Evolutionary conservation across 331 rosid species (phyloP), one percentile per base, ranked within the genome.

Genomic region (Telfairia occidentalis): DNA sequence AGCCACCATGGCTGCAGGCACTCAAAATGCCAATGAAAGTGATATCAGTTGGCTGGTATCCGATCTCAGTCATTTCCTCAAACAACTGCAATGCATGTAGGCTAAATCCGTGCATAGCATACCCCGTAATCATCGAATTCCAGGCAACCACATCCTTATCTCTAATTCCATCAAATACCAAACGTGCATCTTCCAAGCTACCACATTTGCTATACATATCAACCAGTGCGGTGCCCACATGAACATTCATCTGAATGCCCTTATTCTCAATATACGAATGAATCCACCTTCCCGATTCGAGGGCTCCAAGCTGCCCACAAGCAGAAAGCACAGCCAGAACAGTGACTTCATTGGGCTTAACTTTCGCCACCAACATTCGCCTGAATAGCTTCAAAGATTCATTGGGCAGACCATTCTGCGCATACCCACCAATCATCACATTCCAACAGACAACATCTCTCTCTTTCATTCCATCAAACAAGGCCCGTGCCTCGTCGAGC

Each of bases 141-240:
- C 97, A 91, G 63, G 87, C 95, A 21, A 89, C 88, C 18, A 82
- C 90, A 80, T 91, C 97, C 74, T 65, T 93, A 11, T 77, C 81
- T 13, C 16, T 28, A 32, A 89, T 86, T 70, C 16, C 49, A 37
- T 93, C 82, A n/a, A 93, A 93, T 72, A 89, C 88, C 37, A 80
- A 73, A 12, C 88, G 78, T 0, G 92, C 98, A 77, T 89, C 91
- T 54, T 86, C 90, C 83, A 87, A 82, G 71, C 92, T 81, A 42
- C 97, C 96, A 54, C 97, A 86, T 78, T 89, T 93, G 74, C 88
- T 78, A 46, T 93, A 90, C 95, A 91, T 88, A 78, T 93, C 98
- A 69, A 93, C 82, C 81, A 93, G 77, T 21, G 98, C 94, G 10
- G 94, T 88, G 55, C 85, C 89, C 38, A 91, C 90, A 24, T 73